Evolutionary conservation across 192 early-diverging fungal species (phyloP).

Genomic region (Backusella morwellensis): DNA sequence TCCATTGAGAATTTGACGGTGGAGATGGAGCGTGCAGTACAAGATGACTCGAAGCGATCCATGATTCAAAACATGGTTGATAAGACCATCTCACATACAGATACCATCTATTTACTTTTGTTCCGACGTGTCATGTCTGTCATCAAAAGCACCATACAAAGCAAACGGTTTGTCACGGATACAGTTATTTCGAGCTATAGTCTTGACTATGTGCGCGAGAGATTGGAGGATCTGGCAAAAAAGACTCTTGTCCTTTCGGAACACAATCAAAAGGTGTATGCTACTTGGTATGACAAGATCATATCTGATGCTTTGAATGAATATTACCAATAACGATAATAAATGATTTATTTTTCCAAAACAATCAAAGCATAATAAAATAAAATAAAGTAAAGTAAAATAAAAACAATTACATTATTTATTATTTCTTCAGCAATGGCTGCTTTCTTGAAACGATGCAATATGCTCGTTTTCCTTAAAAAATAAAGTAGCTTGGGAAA

Average conservation of each 20-base stretch:
- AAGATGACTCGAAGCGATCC: conserved; percentile 6
- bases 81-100: conserved; percentile 40
- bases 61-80: conserved; percentile 42
- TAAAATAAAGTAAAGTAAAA: too few species aligned
- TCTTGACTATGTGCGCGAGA: conserved; percentile 19
- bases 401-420: too few species aligned
- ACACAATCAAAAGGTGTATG: conserved; percentile 42
- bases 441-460: too few species aligned
- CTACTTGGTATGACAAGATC: conserved; percentile 31
- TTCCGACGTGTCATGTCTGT: conserved; percentile 32
- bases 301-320: conserved; percentile 11
- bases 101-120: conserved; percentile 39
- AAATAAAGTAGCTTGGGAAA: too few species aligned
- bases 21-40: conserved; percentile 23
- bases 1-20: conserved; percentile 31
- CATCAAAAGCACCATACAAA: conserved; percentile 27
- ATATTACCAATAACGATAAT: background rate
- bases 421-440: too few species aligned
- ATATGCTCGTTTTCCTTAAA: too few species aligned
- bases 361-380: too few species aligned
- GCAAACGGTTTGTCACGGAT: conserved; percentile 21
- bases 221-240: conserved; percentile 24
- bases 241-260: conserved; percentile 23
- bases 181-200: conserved; percentile 34
- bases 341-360: background rate